A percentile compares a stretch with the other conserved stretches of the same genome.
Evolutionary conservation across 352 stramenopile species (phyloP).

Genomic region (Elongisporangium prolatum): DNA sequence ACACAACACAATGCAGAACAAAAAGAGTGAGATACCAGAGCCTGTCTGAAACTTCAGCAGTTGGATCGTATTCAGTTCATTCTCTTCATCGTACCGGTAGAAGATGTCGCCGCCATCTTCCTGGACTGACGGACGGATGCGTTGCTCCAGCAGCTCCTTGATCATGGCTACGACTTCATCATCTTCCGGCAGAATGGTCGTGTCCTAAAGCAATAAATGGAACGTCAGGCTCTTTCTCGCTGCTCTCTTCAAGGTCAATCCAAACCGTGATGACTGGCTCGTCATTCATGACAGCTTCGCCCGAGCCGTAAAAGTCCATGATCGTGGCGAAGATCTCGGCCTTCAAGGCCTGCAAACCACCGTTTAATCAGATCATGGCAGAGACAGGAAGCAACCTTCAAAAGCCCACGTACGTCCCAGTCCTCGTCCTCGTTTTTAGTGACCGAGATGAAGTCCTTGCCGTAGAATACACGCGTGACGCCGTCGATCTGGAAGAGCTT

Average conservation of each 20-base stretch:
- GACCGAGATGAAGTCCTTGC: slow-evolving; percentile 97
- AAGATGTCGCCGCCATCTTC: slow-evolving; percentile 99
- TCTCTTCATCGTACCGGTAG: slow-evolving; percentile 60
- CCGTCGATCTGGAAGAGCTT: slow-evolving; percentile 96
- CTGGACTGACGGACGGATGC: slow-evolving; percentile 98
- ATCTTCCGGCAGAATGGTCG: slow-evolving; percentile 95
- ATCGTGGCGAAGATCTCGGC: slow-evolving; percentile 95
- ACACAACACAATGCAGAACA: neutral
- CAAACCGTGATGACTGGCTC: slow-evolving; percentile 73
- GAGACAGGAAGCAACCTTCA: neutral
- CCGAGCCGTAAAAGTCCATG: slow-evolving; percentile 96
- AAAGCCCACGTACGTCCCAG: slow-evolving; percentile 82
- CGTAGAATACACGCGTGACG: slow-evolving; percentile 96
- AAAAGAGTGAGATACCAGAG: neutral
- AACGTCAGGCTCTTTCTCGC: neutral
- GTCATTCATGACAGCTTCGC: slow-evolving; percentile 89
- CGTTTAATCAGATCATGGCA: neutral
- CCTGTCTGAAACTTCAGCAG: neutral
- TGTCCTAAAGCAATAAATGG: slow-evolving; percentile 42
- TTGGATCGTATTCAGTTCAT: neutral
- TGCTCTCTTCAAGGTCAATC: neutral
- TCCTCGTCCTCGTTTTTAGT: slow-evolving; percentile 94
- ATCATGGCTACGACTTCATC: slow-evolving; percentile 99
- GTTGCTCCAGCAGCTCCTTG: slow-evolving; percentile 98
- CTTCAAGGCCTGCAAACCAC: slow-evolving; percentile 48